phyloP scores from a whole-genome alignment of 2,329 filamentous ascomycete genomes.

The Thermomyces lanuginosus region DNA sequence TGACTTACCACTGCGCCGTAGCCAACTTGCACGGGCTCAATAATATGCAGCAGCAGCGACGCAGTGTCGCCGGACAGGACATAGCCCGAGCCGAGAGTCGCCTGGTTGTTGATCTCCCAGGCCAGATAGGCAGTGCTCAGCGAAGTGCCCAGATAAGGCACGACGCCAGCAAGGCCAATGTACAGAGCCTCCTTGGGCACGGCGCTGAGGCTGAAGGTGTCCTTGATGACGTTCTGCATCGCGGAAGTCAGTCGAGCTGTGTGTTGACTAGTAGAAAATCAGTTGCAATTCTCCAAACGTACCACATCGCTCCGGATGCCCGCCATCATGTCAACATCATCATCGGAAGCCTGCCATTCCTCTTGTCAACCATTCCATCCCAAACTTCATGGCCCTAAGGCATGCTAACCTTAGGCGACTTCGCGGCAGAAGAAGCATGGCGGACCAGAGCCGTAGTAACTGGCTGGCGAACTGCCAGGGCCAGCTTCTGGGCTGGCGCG shows the following conservation, averaged over 20 bases:
- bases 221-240: constrained; percentile 47
- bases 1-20: constrained; percentile 65
- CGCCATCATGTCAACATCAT: constrained; percentile 35
- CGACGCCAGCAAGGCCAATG: constrained; percentile 58
- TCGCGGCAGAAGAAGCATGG: constrained; percentile 25
- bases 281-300: constrained; percentile 15
- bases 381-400: not conserved
- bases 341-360: constrained; percentile 14
- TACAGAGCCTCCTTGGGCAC: constrained; percentile 53
- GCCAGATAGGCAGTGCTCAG: constrained; percentile 65
- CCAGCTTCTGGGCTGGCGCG: constrained; percentile 22
- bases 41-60: constrained; percentile 50
- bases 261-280: constrained; percentile 4
- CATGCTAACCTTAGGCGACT: constrained; percentile 29
- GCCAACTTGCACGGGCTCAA: constrained; percentile 79
- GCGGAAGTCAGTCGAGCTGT: constrained; percentile 1
- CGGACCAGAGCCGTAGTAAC: constrained; percentile 34
- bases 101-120: constrained; percentile 61
- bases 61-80: constrained; percentile 56
- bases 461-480: constrained; percentile 30
- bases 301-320: constrained; percentile 44
- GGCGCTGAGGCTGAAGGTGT: constrained; percentile 47
- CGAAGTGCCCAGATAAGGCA: constrained; percentile 77
- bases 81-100: constrained; percentile 43
- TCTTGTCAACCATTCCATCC: constrained; percentile 4